Percentiles rank a stretch among this genome's conserved stretches.
These are phyloP conservation scores for Geosmithia morbida DNA, from an alignment of 2,329 filamentous ascomycete species.

Conservation along the genomic window DNA sequence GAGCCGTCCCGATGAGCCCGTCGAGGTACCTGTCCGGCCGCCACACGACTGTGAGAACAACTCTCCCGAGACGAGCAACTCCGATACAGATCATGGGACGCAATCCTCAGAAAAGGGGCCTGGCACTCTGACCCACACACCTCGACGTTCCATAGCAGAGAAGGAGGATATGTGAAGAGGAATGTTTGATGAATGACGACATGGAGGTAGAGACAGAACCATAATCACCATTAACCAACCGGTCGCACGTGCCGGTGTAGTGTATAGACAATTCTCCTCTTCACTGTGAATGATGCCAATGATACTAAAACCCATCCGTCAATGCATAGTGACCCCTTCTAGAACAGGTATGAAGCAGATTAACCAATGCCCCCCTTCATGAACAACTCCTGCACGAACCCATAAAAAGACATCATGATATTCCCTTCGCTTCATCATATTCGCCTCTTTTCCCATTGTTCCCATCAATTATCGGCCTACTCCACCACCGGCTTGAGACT, in stretches of 20 bases:
- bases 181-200: background rate
- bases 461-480: slow-evolving; percentile 12
- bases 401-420: background rate
- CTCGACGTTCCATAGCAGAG: background rate
- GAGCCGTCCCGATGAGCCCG: background rate
- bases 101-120: background rate
- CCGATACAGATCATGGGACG: background rate
- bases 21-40: background rate
- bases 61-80: background rate
- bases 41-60: background rate
- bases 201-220: too few relatives aligned
- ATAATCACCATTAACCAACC: too few relatives aligned
- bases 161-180: background rate
- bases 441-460: background rate
- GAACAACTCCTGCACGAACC: background rate
- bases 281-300: background rate
- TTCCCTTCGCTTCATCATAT: background rate
- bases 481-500: slow-evolving; percentile 80
- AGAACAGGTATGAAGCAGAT: background rate
- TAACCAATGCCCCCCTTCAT: background rate
- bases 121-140: background rate
- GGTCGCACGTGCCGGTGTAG: too few relatives aligned
- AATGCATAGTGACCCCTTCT: background rate
- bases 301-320: background rate
- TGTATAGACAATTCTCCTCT: too few relatives aligned